phyloP scores from a whole-genome alignment of 306 rosid species.

The Pterocarpus santalinus region DNA sequence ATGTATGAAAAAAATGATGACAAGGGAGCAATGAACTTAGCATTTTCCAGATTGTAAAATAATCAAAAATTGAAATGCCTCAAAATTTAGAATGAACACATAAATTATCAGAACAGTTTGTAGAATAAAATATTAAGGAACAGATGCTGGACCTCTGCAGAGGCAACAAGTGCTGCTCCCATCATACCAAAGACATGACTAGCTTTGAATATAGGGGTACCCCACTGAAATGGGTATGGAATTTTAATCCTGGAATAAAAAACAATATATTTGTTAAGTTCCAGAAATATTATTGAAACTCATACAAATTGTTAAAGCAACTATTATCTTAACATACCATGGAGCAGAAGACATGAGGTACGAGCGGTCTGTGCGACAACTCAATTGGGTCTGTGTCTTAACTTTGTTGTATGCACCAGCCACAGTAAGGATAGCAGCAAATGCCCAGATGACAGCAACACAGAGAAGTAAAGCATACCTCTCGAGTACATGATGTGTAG shows the following conservation, averaged over 20 bases:
- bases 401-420: conserved; percentile 83
- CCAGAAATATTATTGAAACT: conserved; percentile 12
- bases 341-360: conserved; percentile 76
- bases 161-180: conserved; percentile 92
- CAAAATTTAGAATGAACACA: conserved; percentile 3
- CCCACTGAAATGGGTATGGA: conserved; percentile 98
- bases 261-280: conserved; percentile 9
- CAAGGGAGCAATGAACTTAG: background rate
- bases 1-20: conserved; percentile 7
- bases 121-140: conserved; percentile 29
- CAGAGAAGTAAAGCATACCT: conserved; percentile 81
- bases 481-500: conserved; percentile 57
- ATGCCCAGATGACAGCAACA: conserved; percentile 75
- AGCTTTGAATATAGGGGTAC: conserved; percentile 92
- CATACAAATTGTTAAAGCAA: background rate
- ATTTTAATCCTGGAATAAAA: conserved; percentile 72
- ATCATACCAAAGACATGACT: conserved; percentile 96
- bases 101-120: background rate
- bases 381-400: conserved; percentile 60
- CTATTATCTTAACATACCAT: conserved; percentile 61
- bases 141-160: conserved; percentile 77
- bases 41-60: conserved; percentile 2
- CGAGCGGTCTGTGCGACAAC: conserved; percentile 87
- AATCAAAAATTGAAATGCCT: background rate
- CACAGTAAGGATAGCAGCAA: conserved; percentile 86